Conservation (phyloP, 2,329 filamentous ascomycete species). For the Cladosporium sp. region DNA sequence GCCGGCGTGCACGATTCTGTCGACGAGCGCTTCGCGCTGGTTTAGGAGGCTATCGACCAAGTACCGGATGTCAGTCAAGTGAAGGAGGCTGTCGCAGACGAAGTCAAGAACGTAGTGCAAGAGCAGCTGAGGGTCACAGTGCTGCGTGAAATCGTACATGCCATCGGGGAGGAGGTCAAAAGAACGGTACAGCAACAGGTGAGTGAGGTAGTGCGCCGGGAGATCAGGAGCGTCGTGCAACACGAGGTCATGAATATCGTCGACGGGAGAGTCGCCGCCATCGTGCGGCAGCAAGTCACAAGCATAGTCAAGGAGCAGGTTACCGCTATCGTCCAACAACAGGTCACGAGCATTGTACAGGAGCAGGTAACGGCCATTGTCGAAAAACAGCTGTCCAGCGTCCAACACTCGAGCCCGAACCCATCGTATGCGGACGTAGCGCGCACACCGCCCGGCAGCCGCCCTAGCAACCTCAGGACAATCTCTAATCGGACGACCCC, state of each 20-base stretch:
- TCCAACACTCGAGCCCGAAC: background rate
- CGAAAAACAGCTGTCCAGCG: background rate
- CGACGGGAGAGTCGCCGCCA: background rate
- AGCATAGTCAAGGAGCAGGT: background rate
- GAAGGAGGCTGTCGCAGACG: background rate
- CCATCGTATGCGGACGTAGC: constrained; percentile 14
- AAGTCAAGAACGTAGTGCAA: too few species aligned
- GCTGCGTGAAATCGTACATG: too few species aligned
- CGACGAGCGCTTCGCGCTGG: background rate
- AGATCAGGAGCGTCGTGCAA: background rate
- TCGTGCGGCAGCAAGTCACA: background rate
- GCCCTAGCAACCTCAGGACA: constrained; percentile 15
- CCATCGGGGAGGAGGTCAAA: too few species aligned
- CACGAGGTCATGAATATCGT: background rate
- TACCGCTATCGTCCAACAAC: background rate
- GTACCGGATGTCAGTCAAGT: background rate
- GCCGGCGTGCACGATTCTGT: background rate
- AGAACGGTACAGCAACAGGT: background rate
- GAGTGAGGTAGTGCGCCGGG: background rate
- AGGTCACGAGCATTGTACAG: background rate
- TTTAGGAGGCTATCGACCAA: background rate
- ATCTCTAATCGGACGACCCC: constrained; percentile 15
- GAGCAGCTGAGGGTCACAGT: too few species aligned
- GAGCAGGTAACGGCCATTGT: background rate
- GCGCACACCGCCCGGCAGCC: constrained; percentile 16